Conservation (phyloP, 2,329 filamentous ascomycete genomes). For the Pyrenophora seminiperda region DNA sequence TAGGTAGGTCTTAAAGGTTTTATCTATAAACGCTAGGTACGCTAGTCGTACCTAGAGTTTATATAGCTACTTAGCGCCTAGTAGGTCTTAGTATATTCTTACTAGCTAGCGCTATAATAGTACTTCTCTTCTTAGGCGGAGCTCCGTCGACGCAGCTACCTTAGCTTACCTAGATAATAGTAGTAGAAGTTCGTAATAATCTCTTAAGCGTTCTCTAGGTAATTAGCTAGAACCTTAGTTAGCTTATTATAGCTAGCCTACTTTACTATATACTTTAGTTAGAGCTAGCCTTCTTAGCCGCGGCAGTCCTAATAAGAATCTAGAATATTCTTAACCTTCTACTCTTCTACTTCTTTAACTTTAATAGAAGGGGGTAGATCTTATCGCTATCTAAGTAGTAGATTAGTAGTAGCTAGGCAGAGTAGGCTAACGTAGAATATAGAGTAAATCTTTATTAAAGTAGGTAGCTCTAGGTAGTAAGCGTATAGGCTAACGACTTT, state of each 20-base stretch:
- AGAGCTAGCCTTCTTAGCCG: not conserved
- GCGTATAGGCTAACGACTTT: not conserved
- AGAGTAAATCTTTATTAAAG: not conserved
- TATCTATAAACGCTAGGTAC: not conserved
- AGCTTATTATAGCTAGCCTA: not conserved
- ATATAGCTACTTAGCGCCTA: not conserved
- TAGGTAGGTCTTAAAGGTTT: not conserved
- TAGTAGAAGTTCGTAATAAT: too few species aligned
- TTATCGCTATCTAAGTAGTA: not conserved
- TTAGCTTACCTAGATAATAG: too few species aligned
- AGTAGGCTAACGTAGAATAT: not conserved
- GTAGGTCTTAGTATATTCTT: not conserved
- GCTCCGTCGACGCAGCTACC: too few species aligned
- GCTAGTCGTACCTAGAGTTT: not conserved
- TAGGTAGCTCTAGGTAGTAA: not conserved
- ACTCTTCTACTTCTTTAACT: not conserved
- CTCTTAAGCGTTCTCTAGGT: too few species aligned
- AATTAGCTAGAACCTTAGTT: too few species aligned
- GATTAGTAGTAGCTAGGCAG: too few species aligned
- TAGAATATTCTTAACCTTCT: too few species aligned
- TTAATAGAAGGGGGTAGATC: not conserved
- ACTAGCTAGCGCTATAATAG: not conserved
- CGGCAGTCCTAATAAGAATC: too few species aligned
- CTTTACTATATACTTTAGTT: not conserved
- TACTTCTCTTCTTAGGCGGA: too few species aligned